Conservation (phyloP, 2,329 filamentous ascomycete genomes). For the Phialemonium atrogriseum region DNA sequence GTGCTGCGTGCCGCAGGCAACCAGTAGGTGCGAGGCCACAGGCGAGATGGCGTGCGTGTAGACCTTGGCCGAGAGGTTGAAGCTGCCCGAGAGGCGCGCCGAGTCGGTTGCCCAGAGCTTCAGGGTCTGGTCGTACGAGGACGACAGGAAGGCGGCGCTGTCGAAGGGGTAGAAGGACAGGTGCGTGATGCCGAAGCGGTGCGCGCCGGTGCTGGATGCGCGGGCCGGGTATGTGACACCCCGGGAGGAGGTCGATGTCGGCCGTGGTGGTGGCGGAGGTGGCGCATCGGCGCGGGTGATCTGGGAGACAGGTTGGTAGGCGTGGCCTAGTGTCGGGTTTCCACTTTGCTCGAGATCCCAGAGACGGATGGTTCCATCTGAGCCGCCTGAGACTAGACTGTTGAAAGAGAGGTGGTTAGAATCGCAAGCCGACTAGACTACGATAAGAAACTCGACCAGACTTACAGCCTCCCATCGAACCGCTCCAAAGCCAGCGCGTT, state of each 20-base stretch:
- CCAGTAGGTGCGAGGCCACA: slow-evolving; percentile 63
- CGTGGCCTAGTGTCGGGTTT: slow-evolving; percentile 34
- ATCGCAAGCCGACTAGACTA: neutral
- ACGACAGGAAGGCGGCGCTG: slow-evolving; percentile 64
- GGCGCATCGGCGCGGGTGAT: slow-evolving; percentile 32
- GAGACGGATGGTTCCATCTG: slow-evolving; percentile 73
- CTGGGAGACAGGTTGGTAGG: slow-evolving; percentile 45
- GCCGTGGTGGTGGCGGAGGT: slow-evolving; percentile 1
- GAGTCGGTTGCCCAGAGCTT: slow-evolving; percentile 66
- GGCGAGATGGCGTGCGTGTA: slow-evolving; percentile 74
- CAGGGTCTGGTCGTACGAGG: slow-evolving; percentile 68
- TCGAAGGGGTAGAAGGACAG: slow-evolving; percentile 75
- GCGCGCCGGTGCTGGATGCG: slow-evolving; percentile 10
- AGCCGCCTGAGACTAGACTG: slow-evolving; percentile 75
- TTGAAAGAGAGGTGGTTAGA: neutral
- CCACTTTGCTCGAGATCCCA: slow-evolving; percentile 71
- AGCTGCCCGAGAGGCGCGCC: slow-evolving; percentile 53
- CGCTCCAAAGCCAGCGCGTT: slow-evolving; percentile 73
- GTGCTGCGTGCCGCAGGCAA: slow-evolving; percentile 83
- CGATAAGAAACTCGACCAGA: slow-evolving; percentile 3
- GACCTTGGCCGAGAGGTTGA: slow-evolving; percentile 58
- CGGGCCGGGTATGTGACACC: slow-evolving; percentile 4
- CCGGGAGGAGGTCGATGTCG: neutral
- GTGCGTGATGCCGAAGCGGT: slow-evolving; percentile 67
- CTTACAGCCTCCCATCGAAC: slow-evolving; percentile 69